These are phyloP conservation scores for Rhizophlyctis rosea DNA, from an alignment of 192 early-diverging fungal species.

Conservation along the genomic window DNA sequence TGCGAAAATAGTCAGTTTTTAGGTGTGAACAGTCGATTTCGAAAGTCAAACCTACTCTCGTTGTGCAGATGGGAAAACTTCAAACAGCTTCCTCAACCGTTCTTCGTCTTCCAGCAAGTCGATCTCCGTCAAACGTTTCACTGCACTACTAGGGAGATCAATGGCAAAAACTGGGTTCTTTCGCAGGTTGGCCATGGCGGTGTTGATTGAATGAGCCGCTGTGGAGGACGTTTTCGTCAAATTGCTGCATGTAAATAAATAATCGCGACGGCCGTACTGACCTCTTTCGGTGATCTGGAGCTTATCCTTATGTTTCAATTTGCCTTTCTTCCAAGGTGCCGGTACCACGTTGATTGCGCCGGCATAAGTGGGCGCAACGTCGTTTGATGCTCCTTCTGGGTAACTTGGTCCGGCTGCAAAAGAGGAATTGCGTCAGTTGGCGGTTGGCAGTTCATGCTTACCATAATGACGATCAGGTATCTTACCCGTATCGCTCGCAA, in stretches of 20 bases:
- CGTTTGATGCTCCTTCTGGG: too few relatives aligned
- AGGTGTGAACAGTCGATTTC: background rate
- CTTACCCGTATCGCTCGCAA: too few relatives aligned
- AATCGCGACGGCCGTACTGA: conserved; percentile 5
- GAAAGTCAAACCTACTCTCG: conserved; percentile 22
- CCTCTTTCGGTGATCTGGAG: conserved; percentile 30
- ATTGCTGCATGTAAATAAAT: background rate
- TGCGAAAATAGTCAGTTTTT: background rate
- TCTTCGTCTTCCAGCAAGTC: conserved; percentile 38
- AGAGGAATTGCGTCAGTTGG: too few relatives aligned
- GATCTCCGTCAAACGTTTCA: conserved; percentile 17
- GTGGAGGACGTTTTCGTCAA: background rate
- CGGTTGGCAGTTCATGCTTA: too few relatives aligned
- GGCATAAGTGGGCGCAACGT: too few relatives aligned
- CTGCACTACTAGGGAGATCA: conserved; percentile 30
- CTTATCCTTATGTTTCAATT: conserved; percentile 24
- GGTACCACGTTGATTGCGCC: conserved; percentile 2
- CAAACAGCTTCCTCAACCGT: conserved; percentile 29
- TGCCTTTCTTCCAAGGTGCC: conserved; percentile 21
- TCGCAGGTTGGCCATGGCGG: conserved; percentile 12
- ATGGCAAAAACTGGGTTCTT: conserved; percentile 29
- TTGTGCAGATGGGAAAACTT: conserved; percentile 24
- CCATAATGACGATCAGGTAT: too few relatives aligned
- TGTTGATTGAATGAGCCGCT: conserved; percentile 24
- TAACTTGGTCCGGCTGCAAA: too few relatives aligned